Evolutionary conservation across 352 stramenopile species (phyloP), one percentile per base, ranked within the genome.

Genomic region (Globisporangium megalacanthum): DNA sequence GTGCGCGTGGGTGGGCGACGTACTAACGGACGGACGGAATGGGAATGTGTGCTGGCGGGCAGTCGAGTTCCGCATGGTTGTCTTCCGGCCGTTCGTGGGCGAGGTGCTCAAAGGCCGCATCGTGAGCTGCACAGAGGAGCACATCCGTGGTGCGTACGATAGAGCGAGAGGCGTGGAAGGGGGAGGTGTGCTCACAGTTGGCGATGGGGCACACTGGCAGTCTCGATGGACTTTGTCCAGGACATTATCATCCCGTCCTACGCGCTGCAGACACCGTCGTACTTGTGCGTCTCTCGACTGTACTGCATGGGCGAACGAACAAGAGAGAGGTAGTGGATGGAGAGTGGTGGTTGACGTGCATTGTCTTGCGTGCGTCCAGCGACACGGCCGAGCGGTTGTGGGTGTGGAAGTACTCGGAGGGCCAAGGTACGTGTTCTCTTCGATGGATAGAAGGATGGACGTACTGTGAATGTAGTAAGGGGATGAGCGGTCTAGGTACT

Each of bases 191-290:
- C 10, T 13, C 14, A 35, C 19, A 9, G 15, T 7, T n/a, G 17
- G 36, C 15, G 25, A 39, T 6, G 8, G 52, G 6, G 4, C 13
- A 25, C 19, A 31, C 2, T 10, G 6, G 6, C 53, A 86, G 79
- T 94, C n/a, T 90, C 82, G 13, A 94, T 94, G 79, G 84, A 94
- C 61, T 94, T 94, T 71, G 79, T 94, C 56, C 84, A 94, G 71
- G 84, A 94, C 64, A 94, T 94, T 51, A 90, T 92, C 64, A 94
- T 94, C 56, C 84, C 84, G 47, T 92, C 80, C 29, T 94, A 94
- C 63, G 84, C 84, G 44, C 75, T 94, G 56, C 84, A 94, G 77
- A 92, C 81, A 41, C 84, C 84, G 49, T 94, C 84, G 25, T 92
- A 92, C 67, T 94, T 92, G 83, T 88, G 72, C 56, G 71, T 61